Evolutionary conservation across 2,329 filamentous ascomycete species (phyloP), one percentile per base, ranked within the genome.

Genomic region (Ophiocordyceps camponoti-floridani): DNA sequence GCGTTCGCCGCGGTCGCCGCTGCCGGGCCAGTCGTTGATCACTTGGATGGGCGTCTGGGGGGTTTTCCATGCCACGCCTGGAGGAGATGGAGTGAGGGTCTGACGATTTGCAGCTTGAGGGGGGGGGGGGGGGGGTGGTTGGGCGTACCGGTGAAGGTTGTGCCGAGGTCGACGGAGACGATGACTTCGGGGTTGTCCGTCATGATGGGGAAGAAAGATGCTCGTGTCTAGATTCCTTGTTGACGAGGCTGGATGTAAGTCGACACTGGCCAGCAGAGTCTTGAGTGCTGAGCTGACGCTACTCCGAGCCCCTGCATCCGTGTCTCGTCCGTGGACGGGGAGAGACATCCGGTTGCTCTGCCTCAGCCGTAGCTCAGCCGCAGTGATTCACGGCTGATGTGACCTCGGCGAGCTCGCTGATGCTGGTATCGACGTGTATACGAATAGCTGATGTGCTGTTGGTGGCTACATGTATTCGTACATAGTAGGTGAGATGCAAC

Each of bases 1-100:
- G 49, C 72, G 69, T 48, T 75, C 70, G 43, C 68, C 68, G 46
- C 64, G 65, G 45, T 69, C 67, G 11, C 65, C 65, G 40, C 65
- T 65, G 3, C 70, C 70, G 0, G 71, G 72, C 71, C 71, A 75
- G 57, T 72, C 67, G 53, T 69, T 62, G 50, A 69, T 61, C 31
- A 66, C 56, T 44, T 69, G 65, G 42, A 68, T 62, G 2, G 65
- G 63, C 11, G 54, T 63, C 40, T 58, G 57, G 4, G 59, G 55
- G 16, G 60, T 60, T 59, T 62, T 65, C 54, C 51, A 62, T 33
- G 55, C 61, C 26, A 61, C 61, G 16, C 60, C 61, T 62, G 26
- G 30, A 7, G 23, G 23, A n/a, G n/a, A n/a, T n/a, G n/a, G n/a
- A 23, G 23, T 23, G 23, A 23, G 23, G 23, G 23, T 3, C 23